phyloP scores from a whole-genome alignment of 176 grass and related monocot genomes.

The Cymbopogon citratus region DNA sequence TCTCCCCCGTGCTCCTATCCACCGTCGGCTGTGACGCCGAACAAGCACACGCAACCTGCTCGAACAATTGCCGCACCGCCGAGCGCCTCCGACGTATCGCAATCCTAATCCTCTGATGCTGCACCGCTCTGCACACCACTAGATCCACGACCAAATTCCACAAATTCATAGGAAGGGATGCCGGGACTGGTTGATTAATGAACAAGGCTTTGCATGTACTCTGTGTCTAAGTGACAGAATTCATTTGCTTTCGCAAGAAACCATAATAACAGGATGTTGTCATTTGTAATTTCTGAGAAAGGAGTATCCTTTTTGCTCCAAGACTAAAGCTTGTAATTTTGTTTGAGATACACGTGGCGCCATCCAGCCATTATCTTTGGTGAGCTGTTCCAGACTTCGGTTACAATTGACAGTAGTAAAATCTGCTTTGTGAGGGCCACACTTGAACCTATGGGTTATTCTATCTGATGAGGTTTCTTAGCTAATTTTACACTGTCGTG shows the following conservation, averaged over 20 bases:
- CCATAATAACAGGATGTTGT: neutral
- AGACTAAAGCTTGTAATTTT: neutral
- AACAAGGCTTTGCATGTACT: neutral
- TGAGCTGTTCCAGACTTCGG: neutral
- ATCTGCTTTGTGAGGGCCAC: neutral
- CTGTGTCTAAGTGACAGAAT: neutral
- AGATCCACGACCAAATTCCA: neutral
- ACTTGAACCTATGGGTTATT: too few species aligned
- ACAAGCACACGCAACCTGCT: neutral
- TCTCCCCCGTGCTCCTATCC: neutral
- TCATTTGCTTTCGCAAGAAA: neutral
- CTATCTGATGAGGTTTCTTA: too few species aligned
- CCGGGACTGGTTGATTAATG: neutral
- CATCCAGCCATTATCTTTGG: neutral
- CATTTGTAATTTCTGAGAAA: neutral
- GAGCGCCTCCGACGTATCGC: neutral
- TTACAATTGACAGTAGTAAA: neutral
- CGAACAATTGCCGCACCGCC: neutral
- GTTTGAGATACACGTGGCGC: neutral
- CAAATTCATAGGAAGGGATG: neutral
- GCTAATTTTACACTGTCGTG: neutral
- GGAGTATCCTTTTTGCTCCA: neutral
- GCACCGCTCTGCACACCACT: neutral
- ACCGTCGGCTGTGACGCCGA: neutral
- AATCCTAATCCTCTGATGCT: neutral